A percentile compares a stretch with the other conserved stretches of the same genome.
Evolutionary conservation across 2,329 filamentous ascomycete species (phyloP).

Genomic region (Pseudogymnoascus sp.): DNA sequence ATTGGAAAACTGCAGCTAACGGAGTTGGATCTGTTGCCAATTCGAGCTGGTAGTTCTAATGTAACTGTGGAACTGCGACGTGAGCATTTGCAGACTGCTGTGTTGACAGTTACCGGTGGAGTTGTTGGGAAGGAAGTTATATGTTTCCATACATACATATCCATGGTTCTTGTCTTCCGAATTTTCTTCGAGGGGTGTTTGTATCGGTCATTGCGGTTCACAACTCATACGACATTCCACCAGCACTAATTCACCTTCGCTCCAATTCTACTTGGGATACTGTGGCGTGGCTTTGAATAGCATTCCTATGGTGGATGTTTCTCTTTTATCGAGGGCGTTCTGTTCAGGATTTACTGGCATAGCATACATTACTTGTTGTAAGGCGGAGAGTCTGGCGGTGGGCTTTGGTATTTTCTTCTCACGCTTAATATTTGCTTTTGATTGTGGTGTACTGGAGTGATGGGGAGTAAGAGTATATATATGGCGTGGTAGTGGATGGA

Average conservation of each 20-base stretch:
- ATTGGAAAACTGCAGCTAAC: background rate
- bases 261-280: background rate
- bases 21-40: background rate
- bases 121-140: background rate
- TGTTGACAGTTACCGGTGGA: background rate
- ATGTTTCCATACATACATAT: slow-evolving; percentile 5
- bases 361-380: slow-evolving; percentile 4
- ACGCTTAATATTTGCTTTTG: background rate
- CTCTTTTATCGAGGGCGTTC: slow-evolving; percentile 1
- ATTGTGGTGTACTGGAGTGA: background rate
- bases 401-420: background rate
- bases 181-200: background rate
- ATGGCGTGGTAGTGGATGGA: background rate
- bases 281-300: background rate
- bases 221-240: background rate
- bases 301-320: background rate
- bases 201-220: background rate
- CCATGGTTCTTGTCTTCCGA: background rate
- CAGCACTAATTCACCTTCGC: background rate
- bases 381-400: background rate
- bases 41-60: background rate
- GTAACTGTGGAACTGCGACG: background rate
- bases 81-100: background rate
- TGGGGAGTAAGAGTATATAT: background rate
- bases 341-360: background rate